Evolutionary conservation across 1,284 basidiomycete species (phyloP).

Genomic region (Ceratobasidium sp.): DNA sequence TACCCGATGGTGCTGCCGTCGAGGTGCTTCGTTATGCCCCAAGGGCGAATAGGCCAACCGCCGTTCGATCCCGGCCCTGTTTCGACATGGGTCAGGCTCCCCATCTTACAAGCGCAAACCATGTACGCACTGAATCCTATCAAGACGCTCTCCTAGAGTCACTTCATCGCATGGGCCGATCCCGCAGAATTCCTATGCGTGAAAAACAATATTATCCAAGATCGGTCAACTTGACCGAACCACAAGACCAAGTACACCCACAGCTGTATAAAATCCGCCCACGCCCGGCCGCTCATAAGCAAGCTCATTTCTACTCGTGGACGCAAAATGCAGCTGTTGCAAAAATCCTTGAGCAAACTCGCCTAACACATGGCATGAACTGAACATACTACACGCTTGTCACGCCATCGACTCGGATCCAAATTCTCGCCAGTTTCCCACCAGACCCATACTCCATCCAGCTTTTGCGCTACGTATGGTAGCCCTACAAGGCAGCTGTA

Average conservation of each 20-base stretch:
- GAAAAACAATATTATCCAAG: not conserved
- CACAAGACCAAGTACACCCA: not conserved
- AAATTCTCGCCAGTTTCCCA: not conserved
- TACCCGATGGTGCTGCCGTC: not conserved
- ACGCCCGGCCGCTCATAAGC: not conserved
- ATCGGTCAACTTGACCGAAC: not conserved
- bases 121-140: constrained; percentile 2
- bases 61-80: not conserved
- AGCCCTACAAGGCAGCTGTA: not conserved
- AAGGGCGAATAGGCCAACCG: not conserved
- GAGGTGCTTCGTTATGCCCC: not conserved
- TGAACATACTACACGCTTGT: not conserved
- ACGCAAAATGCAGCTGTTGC: constrained; percentile 6
- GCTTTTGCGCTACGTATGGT: not conserved
- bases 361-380: not conserved
- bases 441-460: not conserved
- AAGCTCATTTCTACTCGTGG: not conserved
- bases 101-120: not conserved
- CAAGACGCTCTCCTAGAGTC: not conserved
- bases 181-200: constrained; percentile 6
- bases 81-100: too few relatives aligned
- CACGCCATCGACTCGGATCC: not conserved
- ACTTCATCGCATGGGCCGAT: not conserved
- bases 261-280: constrained; percentile 7
- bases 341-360: not conserved